Evolutionary conservation across 1,284 basidiomycete species (phyloP).

Genomic region (Leccinum griseonigrum): DNA sequence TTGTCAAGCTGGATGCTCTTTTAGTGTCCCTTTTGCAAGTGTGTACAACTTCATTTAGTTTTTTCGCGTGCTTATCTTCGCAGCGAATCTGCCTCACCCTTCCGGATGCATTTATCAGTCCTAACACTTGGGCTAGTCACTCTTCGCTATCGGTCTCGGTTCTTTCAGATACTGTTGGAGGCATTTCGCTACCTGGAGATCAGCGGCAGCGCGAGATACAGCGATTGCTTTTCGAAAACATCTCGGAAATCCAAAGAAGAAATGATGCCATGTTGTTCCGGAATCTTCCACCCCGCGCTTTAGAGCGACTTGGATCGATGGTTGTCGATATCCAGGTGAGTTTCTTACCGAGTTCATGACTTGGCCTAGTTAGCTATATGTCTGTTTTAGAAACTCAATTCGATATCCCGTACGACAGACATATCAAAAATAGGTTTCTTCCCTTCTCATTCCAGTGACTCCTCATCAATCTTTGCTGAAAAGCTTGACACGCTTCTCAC

Average conservation of each 20-base stretch:
- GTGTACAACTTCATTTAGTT: conserved; percentile 10
- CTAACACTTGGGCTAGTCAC: conserved; percentile 61
- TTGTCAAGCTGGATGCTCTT: conserved; percentile 54
- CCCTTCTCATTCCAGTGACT: conserved; percentile 35
- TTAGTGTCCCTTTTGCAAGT: conserved; percentile 62
- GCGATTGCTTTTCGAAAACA: conserved; percentile 45
- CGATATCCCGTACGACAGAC: conserved; percentile 70
- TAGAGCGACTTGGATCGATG: conserved; percentile 56
- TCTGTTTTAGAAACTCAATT: conserved; percentile 67
- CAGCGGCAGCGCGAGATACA: conserved; percentile 41
- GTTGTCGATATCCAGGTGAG: conserved; percentile 74
- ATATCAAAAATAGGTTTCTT: conserved; percentile 67
- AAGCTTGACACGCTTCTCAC: conserved; percentile 82
- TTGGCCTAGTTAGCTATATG: neutral
- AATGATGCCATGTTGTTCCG: conserved; percentile 79
- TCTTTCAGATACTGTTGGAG: conserved; percentile 40
- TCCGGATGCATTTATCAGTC: conserved; percentile 74
- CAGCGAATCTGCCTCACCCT: conserved; percentile 63
- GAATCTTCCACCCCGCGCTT: conserved; percentile 57
- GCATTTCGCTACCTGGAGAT: conserved; percentile 31
- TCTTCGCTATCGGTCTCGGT: conserved; percentile 45
- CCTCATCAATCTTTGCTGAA: conserved; percentile 48
- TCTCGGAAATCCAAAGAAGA: conserved; percentile 59
- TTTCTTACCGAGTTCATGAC: neutral
- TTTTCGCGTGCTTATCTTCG: conserved; percentile 6